A percentile compares a stretch with the other conserved stretches of the same genome.
Conservation (phyloP, 2,329 filamentous ascomycete genomes). For the Chaetoscypha palmicola region DNA sequence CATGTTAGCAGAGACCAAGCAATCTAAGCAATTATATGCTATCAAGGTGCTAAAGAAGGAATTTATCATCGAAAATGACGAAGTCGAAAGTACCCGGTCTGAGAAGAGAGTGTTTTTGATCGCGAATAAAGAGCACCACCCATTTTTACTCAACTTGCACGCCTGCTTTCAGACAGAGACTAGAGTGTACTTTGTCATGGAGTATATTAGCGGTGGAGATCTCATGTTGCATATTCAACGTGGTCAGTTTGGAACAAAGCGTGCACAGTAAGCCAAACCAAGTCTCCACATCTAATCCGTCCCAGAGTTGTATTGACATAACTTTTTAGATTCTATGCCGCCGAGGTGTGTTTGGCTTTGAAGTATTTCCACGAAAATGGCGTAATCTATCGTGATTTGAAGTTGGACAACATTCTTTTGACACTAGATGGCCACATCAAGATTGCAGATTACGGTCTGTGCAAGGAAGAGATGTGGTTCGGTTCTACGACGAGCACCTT, state of each 20-base stretch:
- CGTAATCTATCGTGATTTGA: conserved; percentile 86
- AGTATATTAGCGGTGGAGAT: conserved; percentile 97
- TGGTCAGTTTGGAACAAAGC: conserved; percentile 89
- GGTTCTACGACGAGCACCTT: conserved; percentile 95
- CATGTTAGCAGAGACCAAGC: conserved; percentile 97
- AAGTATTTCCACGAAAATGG: conserved; percentile 99
- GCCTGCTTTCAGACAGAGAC: conserved; percentile 99
- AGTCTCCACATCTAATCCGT: no score
- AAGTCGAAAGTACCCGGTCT: conserved; percentile 94
- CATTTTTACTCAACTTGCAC: conserved; percentile 90
- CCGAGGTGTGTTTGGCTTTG: conserved; percentile 90
- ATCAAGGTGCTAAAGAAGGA: conserved; percentile 99
- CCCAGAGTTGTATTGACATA: no score
- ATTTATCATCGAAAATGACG: conserved; percentile 99
- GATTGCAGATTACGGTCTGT: conserved; percentile 96
- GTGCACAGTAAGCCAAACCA: conserved; percentile 86
- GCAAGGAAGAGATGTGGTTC: conserved; percentile 99
- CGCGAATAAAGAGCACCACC: conserved; percentile 93
- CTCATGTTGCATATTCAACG: conserved; percentile 98
- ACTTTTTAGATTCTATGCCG: conserved; percentile 86
- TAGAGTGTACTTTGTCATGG: conserved; percentile 98
- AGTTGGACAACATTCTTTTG: conserved; percentile 83
- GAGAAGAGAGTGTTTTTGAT: conserved; percentile 97
- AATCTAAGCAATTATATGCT: conserved; percentile 83
- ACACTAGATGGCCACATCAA: conserved; percentile 97